Conservation (phyloP, 2,329 filamentous ascomycete genomes). For the Sclerotinia subarctica region DNA sequence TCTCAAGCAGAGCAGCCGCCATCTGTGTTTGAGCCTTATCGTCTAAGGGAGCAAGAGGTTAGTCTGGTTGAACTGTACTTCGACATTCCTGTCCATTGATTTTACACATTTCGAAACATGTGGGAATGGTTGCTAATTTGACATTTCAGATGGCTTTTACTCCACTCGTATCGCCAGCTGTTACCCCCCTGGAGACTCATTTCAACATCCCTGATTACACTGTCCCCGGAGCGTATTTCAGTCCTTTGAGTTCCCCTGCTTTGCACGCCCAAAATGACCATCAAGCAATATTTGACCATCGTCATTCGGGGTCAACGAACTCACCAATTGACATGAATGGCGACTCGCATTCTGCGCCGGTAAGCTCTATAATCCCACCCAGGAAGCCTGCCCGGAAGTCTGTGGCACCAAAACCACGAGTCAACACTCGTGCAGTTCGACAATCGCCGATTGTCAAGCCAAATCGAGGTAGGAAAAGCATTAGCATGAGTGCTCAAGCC, state of each 20-base stretch:
- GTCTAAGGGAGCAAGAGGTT: conserved; percentile 67
- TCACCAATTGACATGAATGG: conserved; percentile 37
- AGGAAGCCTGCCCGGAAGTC: conserved; percentile 32
- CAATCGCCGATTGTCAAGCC: conserved; percentile 43
- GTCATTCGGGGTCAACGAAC: conserved; percentile 39
- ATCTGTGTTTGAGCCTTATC: conserved; percentile 57
- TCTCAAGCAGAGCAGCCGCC: conserved; percentile 52
- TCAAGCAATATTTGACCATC: conserved; percentile 40
- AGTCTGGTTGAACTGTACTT: conserved; percentile 35
- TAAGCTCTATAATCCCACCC: conserved; percentile 27
- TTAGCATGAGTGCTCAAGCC: conserved; percentile 43
- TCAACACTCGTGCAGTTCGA: conserved; percentile 37
- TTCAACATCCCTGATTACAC: conserved; percentile 54
- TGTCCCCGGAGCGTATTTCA: conserved; percentile 73
- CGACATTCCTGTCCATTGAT: background rate
- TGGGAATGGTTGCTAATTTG: background rate
- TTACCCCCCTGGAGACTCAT: conserved; percentile 72
- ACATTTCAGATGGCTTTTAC: conserved; percentile 67
- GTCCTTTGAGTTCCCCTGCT: conserved; percentile 76
- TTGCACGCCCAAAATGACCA: conserved; percentile 68
- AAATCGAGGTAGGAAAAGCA: conserved; percentile 45
- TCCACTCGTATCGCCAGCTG: conserved; percentile 77
- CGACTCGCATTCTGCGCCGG: conserved; percentile 33
- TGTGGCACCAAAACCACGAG: conserved; percentile 27
- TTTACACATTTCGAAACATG: background rate